Evolutionary conservation across 441 rosid species (phyloP).

Genomic region (Hura crepitans): DNA sequence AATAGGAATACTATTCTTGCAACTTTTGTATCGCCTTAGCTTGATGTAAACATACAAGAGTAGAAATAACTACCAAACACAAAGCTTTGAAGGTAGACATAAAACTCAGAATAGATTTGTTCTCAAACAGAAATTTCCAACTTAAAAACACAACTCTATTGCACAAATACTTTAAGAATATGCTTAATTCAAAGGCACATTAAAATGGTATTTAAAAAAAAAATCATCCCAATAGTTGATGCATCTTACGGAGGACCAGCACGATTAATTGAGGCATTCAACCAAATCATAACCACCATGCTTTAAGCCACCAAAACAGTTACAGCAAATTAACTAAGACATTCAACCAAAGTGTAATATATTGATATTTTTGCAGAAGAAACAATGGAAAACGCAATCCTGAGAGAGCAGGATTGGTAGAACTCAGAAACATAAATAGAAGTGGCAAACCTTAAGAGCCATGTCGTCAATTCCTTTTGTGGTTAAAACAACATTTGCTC

Average conservation of each 20-base stretch:
- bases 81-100: too few relatives aligned
- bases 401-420: not conserved
- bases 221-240: not conserved
- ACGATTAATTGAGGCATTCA: not conserved
- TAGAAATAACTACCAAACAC: too few relatives aligned
- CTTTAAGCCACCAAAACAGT: not conserved
- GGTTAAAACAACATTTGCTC: constrained; percentile 91
- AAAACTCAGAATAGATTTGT: too few relatives aligned
- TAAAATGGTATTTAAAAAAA: not conserved
- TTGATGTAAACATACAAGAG: too few relatives aligned
- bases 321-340: not conserved
- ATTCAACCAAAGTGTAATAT: not conserved
- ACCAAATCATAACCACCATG: not conserved
- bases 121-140: too few relatives aligned
- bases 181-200: not conserved
- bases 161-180: not conserved
- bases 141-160: too few relatives aligned
- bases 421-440: constrained; percentile 9
- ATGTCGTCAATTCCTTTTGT: constrained; percentile 99
- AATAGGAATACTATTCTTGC: too few relatives aligned
- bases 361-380: not conserved
- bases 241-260: not conserved
- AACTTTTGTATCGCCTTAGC: too few relatives aligned
- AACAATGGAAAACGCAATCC: not conserved
- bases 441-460: constrained; percentile 75